These are phyloP conservation scores for Arthrocladium fulminans DNA, from an alignment of 2,329 filamentous ascomycete genomes.

Conservation along the genomic window DNA sequence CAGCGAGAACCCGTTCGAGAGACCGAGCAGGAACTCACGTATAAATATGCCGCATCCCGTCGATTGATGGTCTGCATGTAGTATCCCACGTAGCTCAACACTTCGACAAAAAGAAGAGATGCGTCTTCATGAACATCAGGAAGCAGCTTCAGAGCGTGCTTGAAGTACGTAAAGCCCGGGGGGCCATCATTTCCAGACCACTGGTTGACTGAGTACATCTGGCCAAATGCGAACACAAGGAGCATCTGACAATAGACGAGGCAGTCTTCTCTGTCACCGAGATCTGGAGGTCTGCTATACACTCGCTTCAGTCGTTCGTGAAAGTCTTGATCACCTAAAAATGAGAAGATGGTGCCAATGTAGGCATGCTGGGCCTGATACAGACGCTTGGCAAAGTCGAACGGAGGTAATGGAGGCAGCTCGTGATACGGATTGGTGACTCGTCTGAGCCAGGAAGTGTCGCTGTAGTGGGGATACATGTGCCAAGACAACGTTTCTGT, in stretches of 20 bases:
- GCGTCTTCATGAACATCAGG: slow-evolving; percentile 48
- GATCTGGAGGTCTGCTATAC: slow-evolving; percentile 35
- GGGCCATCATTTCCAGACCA: slow-evolving; percentile 44
- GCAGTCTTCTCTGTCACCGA: slow-evolving; percentile 38
- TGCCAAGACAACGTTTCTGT: neutral
- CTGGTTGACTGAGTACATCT: slow-evolving; percentile 49
- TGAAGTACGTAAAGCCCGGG: slow-evolving; percentile 37
- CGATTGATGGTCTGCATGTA: slow-evolving; percentile 50
- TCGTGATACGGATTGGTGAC: slow-evolving; percentile 17
- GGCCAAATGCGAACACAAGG: slow-evolving; percentile 45
- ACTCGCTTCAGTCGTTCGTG: slow-evolving; percentile 37
- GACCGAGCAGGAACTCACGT: too few species aligned
- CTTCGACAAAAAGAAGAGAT: slow-evolving; percentile 46
- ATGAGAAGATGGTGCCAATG: slow-evolving; percentile 49
- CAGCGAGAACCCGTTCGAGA: too few species aligned
- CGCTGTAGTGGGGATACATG: slow-evolving; percentile 4
- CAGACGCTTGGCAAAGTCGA: slow-evolving; percentile 41
- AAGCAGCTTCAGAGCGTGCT: slow-evolving; percentile 43
- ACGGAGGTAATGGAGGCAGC: slow-evolving; percentile 37
- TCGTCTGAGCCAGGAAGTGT: slow-evolving; percentile 11
- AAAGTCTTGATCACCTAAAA: slow-evolving; percentile 40
- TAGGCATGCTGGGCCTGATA: slow-evolving; percentile 47
- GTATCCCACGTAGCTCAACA: slow-evolving; percentile 46
- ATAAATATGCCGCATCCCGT: slow-evolving; percentile 45
- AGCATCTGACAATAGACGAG: slow-evolving; percentile 44